These are phyloP conservation scores for Fusarium poae DNA, from an alignment of 2,329 filamentous ascomycete species.

Conservation along the genomic window DNA sequence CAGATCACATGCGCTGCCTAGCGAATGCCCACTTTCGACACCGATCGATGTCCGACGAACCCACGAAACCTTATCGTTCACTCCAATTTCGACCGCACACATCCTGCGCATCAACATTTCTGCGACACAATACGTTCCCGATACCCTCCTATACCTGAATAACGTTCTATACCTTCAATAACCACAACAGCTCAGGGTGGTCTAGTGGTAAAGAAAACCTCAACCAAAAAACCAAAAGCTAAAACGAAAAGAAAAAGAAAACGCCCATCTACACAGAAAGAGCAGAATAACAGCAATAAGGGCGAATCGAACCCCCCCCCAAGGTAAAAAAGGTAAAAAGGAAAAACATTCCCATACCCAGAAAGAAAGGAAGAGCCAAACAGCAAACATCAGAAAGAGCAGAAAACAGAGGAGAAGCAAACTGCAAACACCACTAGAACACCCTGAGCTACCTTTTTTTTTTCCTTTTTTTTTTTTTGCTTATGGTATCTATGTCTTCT, in stretches of 20 bases:
- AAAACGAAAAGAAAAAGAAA: neutral
- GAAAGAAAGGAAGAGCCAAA: neutral
- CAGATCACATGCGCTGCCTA: neutral
- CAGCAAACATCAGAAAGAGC: neutral
- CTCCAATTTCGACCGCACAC: neutral
- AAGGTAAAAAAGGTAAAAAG: too few relatives aligned
- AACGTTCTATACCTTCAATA: neutral
- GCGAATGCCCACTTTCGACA: neutral
- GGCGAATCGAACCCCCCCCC: too few relatives aligned
- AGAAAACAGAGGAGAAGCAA: neutral
- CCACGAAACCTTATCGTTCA: neutral
- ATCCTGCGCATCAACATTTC: neutral
- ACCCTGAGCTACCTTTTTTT: neutral
- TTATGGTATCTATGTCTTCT: too few relatives aligned
- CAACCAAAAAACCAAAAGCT: neutral
- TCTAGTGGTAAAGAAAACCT: neutral
- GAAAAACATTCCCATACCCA: neutral
- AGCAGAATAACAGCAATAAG: neutral
- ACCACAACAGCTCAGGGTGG: neutral
- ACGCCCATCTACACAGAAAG: neutral
- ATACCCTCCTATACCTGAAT: neutral
- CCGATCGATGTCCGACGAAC: too few relatives aligned
- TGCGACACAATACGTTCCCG: neutral
- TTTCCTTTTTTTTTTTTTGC: neutral
- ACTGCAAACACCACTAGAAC: neutral